Conservation (phyloP, 768 basidiomycete species). For the Obba rivulosa region DNA sequence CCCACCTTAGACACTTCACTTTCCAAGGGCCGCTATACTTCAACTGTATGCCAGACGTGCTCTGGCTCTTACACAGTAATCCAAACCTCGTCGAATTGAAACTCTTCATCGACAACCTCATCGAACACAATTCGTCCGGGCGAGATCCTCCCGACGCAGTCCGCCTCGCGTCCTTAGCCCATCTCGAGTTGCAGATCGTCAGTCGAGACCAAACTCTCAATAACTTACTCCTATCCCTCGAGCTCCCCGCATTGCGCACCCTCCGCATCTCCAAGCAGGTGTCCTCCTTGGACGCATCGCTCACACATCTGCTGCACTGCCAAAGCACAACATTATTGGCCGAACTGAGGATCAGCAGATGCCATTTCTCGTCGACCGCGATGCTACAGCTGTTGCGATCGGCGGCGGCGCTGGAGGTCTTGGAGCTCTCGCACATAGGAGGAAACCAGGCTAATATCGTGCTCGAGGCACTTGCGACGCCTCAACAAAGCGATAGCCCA, state of each 20-base stretch:
- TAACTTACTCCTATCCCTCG: conserved; percentile 4
- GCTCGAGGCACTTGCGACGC: conserved; percentile 33
- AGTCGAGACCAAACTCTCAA: not conserved
- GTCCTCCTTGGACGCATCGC: conserved; percentile 14
- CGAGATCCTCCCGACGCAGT: conserved; percentile 8
- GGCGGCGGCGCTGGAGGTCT: conserved; percentile 34
- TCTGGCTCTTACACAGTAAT: conserved; percentile 18
- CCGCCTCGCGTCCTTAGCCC: conserved; percentile 8
- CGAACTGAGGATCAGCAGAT: conserved; percentile 34
- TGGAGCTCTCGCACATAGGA: conserved; percentile 35
- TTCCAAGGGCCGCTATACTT: conserved; percentile 4
- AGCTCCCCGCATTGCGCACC: conserved; percentile 8
- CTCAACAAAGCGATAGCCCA: not conserved
- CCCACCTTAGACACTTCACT: conserved; percentile 10
- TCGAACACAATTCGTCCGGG: not conserved
- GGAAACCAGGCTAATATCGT: conserved; percentile 30
- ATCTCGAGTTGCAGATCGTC: conserved; percentile 7
- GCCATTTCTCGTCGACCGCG: conserved; percentile 26
- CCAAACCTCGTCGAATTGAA: conserved; percentile 15
- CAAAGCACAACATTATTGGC: conserved; percentile 23
- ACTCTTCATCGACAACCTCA: not conserved
- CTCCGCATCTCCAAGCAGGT: conserved; percentile 7
- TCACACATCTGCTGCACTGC: conserved; percentile 17
- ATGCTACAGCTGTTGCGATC: conserved; percentile 26
- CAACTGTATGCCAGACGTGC: conserved; percentile 2